These are phyloP conservation scores for Sicyos baderoa DNA, from an alignment of 306 rosid genomes.

Conservation along the genomic window DNA sequence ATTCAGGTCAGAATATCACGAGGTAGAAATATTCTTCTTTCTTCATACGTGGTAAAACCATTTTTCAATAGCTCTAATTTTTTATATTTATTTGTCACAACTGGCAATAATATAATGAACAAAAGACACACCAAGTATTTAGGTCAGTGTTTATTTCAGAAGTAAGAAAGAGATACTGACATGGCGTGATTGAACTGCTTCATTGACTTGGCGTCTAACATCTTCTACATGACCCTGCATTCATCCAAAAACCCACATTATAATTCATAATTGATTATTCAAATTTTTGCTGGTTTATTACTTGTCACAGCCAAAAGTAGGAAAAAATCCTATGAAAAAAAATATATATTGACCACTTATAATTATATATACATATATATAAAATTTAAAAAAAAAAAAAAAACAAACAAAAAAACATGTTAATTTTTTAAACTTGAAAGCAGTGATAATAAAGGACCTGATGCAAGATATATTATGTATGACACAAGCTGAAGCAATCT, in stretches of 20 bases:
- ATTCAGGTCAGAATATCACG: conserved; percentile 3
- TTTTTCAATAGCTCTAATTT: not conserved
- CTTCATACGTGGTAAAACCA: conserved; percentile 6
- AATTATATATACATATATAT: too few relatives aligned
- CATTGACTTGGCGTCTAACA: conserved; percentile 83
- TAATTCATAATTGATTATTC: not conserved
- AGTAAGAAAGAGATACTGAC: conserved; percentile 48
- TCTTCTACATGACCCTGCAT: conserved; percentile 82
- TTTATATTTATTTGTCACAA: not conserved
- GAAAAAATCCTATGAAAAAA: not conserved
- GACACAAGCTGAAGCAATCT: not conserved
- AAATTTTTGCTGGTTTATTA: not conserved
- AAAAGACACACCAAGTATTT: not conserved
- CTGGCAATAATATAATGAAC: not conserved
- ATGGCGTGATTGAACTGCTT: conserved; percentile 86
- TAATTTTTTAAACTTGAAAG: not conserved
- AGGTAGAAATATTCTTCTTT: not conserved
- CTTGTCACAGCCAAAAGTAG: not conserved
- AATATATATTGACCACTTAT: not conserved
- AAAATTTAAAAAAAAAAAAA: too few relatives aligned
- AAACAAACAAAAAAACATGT: not conserved
- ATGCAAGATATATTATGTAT: not conserved
- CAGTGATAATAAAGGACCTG: not conserved
- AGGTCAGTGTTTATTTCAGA: conserved; percentile 7
- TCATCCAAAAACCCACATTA: not conserved